Conservation (phyloP, 345 rosid genomes). For the Arabidopsis suecica region DNA sequence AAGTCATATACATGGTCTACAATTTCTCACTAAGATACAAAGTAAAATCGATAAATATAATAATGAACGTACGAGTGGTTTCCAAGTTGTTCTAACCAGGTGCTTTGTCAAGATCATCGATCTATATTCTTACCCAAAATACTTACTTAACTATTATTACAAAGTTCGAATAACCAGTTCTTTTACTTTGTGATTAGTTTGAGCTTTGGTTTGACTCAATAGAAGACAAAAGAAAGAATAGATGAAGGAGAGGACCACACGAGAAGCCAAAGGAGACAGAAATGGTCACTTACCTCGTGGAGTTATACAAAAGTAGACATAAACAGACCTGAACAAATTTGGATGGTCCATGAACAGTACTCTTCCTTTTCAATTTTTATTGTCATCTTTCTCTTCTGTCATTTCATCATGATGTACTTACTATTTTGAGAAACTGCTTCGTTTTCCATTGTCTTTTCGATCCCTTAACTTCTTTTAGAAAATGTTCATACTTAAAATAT, state of each 20-base stretch:
- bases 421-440: constrained; percentile 28
- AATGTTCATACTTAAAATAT: background rate
- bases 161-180: background rate
- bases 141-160: constrained; percentile 3
- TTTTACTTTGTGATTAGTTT: background rate
- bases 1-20: background rate
- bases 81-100: background rate
- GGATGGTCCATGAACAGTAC: constrained; percentile 35
- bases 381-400: constrained; percentile 42
- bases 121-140: background rate
- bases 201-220: background rate
- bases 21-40: background rate
- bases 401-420: constrained; percentile 29
- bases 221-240: constrained; percentile 17
- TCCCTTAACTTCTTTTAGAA: background rate
- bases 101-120: background rate
- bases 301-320: constrained; percentile 36
- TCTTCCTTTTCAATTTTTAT: constrained; percentile 14
- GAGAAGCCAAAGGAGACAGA: constrained; percentile 42
- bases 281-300: constrained; percentile 43
- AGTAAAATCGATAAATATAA: background rate
- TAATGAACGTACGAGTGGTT: too few species aligned
- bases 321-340: constrained; percentile 37
- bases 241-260: constrained; percentile 36
- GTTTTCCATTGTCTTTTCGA: constrained; percentile 3